Conservation (phyloP, 768 basidiomycete species). For the Lactarius hengduanensis region DNA sequence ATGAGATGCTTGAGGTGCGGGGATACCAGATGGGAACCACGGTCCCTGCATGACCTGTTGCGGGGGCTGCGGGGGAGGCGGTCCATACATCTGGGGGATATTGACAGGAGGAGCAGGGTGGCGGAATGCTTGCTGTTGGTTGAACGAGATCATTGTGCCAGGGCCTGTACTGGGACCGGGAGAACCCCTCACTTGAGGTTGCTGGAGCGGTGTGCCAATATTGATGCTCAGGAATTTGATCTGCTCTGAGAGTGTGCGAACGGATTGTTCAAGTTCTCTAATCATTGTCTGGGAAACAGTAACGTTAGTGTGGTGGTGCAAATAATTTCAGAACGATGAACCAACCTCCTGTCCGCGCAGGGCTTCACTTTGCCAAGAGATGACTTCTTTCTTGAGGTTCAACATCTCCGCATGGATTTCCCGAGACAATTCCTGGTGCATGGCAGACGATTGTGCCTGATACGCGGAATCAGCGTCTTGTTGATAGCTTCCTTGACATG, state of each 20-base stretch:
- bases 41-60: slow-evolving; percentile 34
- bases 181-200: slow-evolving; percentile 25
- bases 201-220: slow-evolving; percentile 31
- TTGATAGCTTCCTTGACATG: slow-evolving; percentile 78
- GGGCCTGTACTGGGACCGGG: slow-evolving; percentile 24
- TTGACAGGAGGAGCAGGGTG: slow-evolving; percentile 41
- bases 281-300: slow-evolving; percentile 55
- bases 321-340: slow-evolving; percentile 12
- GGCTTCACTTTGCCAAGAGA: slow-evolving; percentile 77
- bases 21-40: slow-evolving; percentile 67
- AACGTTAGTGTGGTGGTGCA: slow-evolving; percentile 22
- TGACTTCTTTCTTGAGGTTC: slow-evolving; percentile 74
- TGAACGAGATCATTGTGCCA: slow-evolving; percentile 16
- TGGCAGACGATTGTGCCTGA: slow-evolving; percentile 65
- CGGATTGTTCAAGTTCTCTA: slow-evolving; percentile 76
- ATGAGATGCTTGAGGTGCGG: slow-evolving; percentile 80
- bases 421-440: slow-evolving; percentile 78
- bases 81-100: slow-evolving; percentile 34
- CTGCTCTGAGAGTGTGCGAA: slow-evolving; percentile 74
- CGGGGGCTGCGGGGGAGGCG: slow-evolving; percentile 25
- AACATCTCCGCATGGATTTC: slow-evolving; percentile 76
- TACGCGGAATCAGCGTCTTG: slow-evolving; percentile 71
- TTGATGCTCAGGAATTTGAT: slow-evolving; percentile 76
- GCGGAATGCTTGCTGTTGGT: slow-evolving; percentile 27
- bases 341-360: slow-evolving; percentile 76